Conservation (phyloP, 2,329 filamentous ascomycete species). For the Aspergillus sp. region DNA sequence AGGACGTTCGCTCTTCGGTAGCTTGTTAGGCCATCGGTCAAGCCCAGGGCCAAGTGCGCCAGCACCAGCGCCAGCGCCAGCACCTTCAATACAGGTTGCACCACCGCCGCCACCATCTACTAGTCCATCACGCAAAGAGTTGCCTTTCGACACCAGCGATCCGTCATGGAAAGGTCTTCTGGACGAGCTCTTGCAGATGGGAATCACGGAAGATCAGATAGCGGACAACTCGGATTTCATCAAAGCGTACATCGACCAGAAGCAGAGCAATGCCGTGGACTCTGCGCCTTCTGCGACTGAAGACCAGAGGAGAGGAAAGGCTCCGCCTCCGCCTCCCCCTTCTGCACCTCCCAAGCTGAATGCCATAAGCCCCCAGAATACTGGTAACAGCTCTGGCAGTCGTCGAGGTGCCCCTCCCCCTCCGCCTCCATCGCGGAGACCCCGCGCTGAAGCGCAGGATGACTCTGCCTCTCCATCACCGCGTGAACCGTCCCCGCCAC, state of each 20-base stretch:
- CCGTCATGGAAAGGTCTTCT: slow-evolving; percentile 59
- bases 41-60: slow-evolving; percentile 34
- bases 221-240: slow-evolving; percentile 65
- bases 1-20: slow-evolving; percentile 50
- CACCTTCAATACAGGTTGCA: slow-evolving; percentile 24
- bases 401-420: slow-evolving; percentile 58
- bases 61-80: slow-evolving; percentile 15
- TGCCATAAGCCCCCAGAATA: slow-evolving; percentile 57
- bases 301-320: slow-evolving; percentile 46
- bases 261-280: slow-evolving; percentile 50
- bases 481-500: slow-evolving; percentile 66
- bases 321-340: slow-evolving; percentile 61
- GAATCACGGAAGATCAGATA: slow-evolving; percentile 65
- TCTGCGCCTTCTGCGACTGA: slow-evolving; percentile 32
- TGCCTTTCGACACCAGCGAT: slow-evolving; percentile 57
- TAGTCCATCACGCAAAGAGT: slow-evolving; percentile 26
- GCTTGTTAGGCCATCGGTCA: slow-evolving; percentile 47
- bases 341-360: slow-evolving; percentile 42
- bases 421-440: slow-evolving; percentile 49
- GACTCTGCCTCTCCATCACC: slow-evolving; percentile 58
- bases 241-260: slow-evolving; percentile 61
- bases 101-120: slow-evolving; percentile 23
- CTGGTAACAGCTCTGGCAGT: slow-evolving; percentile 48
- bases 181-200: slow-evolving; percentile 59
- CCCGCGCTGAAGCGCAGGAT: slow-evolving; percentile 45